Evolutionary conservation across 2,329 filamentous ascomycete genomes (phyloP), one percentile per base, ranked within the genome.

Genomic region (Zalaria sp.): DNA sequence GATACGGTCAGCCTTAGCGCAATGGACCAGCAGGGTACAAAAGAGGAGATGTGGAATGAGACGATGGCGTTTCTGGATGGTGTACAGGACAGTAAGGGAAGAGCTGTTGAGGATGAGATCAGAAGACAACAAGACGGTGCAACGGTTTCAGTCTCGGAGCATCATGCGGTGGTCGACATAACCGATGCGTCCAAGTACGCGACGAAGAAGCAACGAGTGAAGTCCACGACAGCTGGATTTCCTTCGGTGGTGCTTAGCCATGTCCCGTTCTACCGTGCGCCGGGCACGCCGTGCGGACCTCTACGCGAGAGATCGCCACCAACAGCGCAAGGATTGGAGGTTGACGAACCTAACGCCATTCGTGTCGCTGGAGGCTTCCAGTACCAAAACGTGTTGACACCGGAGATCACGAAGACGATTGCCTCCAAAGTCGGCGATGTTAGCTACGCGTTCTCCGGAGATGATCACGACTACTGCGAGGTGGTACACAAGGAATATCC

Each of bases 401-500:
- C 81, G 39, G 71, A 75, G 2, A 77, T 95, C 50, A 91, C 88
- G 1, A 71, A 77, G 37, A 77, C 79, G 40, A 67, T 98, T 32
- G 67, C 94, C 35, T 72, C 80, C 45, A 83, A 79, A 48, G 70
- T 94, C 29, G 87, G 86, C 29, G 84, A 91, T 47, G 76, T 96
- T 8, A 71, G 77, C 3, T 82, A 91, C 49, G 82, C 88, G 35
- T 98, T 96, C 57, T 94, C 87, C 0, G 91, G 91, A 7, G 91
- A 98, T 53, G 91, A 98, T 56, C 91, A 98, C 64, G 91, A 98
- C 64, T 95, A 96, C 64, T 98, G 91, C 63, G 88, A 94, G 54
- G 66, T 96, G 5, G 71, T 79, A 0, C 91, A 98, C 60, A 76
- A 78, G 3, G 71, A 75, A 11, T 76, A 79, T 45, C 65, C 68